Conservation (phyloP, 164 flowering plant species). For the Annona cherimola region DNA sequence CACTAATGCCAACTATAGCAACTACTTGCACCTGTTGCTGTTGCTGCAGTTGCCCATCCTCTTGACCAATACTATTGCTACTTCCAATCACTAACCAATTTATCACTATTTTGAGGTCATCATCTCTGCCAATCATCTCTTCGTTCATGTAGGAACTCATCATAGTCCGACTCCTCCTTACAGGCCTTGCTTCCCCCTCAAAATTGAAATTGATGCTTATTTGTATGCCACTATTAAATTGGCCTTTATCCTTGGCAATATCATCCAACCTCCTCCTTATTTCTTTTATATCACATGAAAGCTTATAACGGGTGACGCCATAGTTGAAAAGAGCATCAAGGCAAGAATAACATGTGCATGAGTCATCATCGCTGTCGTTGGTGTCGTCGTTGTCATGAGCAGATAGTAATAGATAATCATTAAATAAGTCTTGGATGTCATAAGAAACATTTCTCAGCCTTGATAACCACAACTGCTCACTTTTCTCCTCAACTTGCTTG, state of each 20-base stretch:
- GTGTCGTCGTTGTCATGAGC: no score
- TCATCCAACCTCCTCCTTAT: not conserved
- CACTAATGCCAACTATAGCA: not conserved
- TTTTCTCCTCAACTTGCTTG: not conserved
- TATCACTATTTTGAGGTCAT: not conserved
- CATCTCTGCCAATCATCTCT: not conserved
- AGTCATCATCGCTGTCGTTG: no score
- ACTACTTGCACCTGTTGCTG: no score
- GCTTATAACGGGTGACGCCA: not conserved
- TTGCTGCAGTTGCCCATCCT: no score
- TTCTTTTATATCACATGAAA: not conserved
- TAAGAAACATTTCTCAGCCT: not conserved
- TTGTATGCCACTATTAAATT: not conserved
- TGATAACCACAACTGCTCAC: not conserved
- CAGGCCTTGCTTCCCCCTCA: no score
- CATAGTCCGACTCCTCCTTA: no score
- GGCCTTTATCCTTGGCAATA: not conserved
- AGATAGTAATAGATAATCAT: no score
- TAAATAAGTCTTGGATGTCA: conserved; percentile 1
- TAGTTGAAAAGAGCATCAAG: not conserved
- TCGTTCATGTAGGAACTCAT: no score
- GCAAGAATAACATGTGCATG: not conserved
- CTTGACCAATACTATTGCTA: no score
- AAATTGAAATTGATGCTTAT: no score
- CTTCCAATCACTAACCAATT: not conserved